Evolutionary conservation across 352 stramenopile species (phyloP), one percentile per base, ranked within the genome.

Genomic region (Phytophthora sojae): DNA sequence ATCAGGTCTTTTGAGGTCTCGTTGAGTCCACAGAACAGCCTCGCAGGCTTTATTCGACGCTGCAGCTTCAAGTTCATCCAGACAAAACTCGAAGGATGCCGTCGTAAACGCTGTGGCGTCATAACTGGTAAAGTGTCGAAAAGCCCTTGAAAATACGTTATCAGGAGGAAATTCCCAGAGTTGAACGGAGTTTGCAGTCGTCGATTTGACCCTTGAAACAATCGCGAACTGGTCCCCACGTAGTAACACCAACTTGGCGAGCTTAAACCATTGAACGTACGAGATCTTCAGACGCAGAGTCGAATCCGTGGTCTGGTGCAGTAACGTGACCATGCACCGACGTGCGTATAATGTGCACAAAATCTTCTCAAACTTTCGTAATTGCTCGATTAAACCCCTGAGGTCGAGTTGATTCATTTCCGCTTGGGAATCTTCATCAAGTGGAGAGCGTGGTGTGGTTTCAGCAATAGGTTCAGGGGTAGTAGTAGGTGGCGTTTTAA

Each of bases 21-120:
- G 77, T 29, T 97, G 81, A 0, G 89, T 96, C 93, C 92, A 98
- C 21, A 95, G 35, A 25, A 71, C 50, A 0, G 92, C 86, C 67
- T 95, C 84, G 32, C 82, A 96, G 0, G 60, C 12, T 23, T 88
- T 79, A 7, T 62, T 75, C 6, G 57, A 70, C 8, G 82, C 80
- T 15, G 87, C 90, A 23, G 60, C 50, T 51, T 96, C 90, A 0
- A 97, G 50, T 42, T 96, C 80, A 29, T 61, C 45, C 6, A 96
- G 57, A 32, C 74, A 90, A 51, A 85, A 83, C 11, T 90, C 79
- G 45, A 95, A 66, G 2, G 86, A 51, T 23, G 69, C 51, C 14
- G 55, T 26, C 11, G 67, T 47, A 61, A 83, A 75, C 0, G 1
- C 17, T 12, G 44, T 42, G 11, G 15, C 17, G 23, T 76, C 71